Evolutionary conservation across 257 asterid genomes (phyloP).

Genomic region (Galeopsis tetrahit): DNA sequence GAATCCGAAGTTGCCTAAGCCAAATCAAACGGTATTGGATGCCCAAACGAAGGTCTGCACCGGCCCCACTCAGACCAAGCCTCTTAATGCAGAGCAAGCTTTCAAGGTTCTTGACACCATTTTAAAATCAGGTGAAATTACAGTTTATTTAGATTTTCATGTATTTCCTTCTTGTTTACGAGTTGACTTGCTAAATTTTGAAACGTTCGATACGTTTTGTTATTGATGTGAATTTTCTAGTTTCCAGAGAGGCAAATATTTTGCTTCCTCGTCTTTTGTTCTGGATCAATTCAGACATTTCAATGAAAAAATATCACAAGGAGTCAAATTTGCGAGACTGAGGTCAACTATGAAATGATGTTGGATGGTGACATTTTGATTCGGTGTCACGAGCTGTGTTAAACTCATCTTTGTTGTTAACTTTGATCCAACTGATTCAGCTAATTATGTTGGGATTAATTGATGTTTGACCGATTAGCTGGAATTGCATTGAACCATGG

Average conservation of each 20-base stretch:
- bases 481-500: neutral
- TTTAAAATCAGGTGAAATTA: slow-evolving; percentile 65
- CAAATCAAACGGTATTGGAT: slow-evolving; percentile 83
- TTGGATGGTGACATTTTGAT: slow-evolving; percentile 1
- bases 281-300: neutral
- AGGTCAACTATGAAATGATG: slow-evolving; percentile 20
- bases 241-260: neutral
- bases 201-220: slow-evolving; percentile 17
- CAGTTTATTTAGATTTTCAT: neutral
- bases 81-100: slow-evolving; percentile 88
- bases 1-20: slow-evolving; percentile 51
- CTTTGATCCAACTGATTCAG: slow-evolving; percentile 3
- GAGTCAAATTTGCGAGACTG: neutral
- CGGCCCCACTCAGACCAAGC: slow-evolving; percentile 93
- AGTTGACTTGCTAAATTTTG: slow-evolving; percentile 25
- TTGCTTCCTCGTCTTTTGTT: neutral
- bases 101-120: slow-evolving; percentile 87
- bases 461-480: slow-evolving; percentile 4
- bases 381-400: neutral
- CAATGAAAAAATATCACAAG: neutral
- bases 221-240: neutral
- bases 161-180: slow-evolving; percentile 1
- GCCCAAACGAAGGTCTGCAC: slow-evolving; percentile 96
- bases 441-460: neutral
- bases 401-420: neutral